Conservation (phyloP, 768 basidiomycete genomes). For the Crepidotus variabilis region DNA sequence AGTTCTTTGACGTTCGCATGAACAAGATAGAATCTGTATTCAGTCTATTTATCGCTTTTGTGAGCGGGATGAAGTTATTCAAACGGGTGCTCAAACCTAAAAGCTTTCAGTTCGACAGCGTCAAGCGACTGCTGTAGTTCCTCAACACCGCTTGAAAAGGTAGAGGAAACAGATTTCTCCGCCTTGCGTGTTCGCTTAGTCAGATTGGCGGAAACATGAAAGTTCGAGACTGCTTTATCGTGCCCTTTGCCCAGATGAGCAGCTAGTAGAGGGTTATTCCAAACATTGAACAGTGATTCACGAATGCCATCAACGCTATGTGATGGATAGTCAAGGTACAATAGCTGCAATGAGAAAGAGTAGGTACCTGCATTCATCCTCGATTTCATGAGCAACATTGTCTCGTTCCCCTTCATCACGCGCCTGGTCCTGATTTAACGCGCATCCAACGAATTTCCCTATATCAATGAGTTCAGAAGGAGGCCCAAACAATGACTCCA, state of each 20-base stretch:
- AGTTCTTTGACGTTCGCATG: slow-evolving; percentile 58
- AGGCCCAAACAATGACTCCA: slow-evolving; percentile 61
- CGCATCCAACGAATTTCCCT: slow-evolving; percentile 37
- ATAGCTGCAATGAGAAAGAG: slow-evolving; percentile 6
- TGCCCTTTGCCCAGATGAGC: slow-evolving; percentile 54
- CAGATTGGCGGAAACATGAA: slow-evolving; percentile 23
- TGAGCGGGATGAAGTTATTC: too few relatives aligned
- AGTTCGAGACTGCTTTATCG: slow-evolving; percentile 36
- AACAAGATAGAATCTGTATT: slow-evolving; percentile 53
- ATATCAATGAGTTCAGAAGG: slow-evolving; percentile 54
- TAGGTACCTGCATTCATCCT: slow-evolving; percentile 39
- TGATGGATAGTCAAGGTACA: neutral
- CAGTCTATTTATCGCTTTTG: slow-evolving; percentile 31
- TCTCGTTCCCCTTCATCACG: slow-evolving; percentile 1
- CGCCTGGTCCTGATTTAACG: slow-evolving; percentile 13
- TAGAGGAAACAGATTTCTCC: slow-evolving; percentile 30
- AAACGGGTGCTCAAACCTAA: slow-evolving; percentile 58
- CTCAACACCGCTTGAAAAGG: slow-evolving; percentile 43
- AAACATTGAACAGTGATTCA: slow-evolving; percentile 37
- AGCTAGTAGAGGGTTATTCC: slow-evolving; percentile 54
- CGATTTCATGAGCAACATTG: slow-evolving; percentile 19
- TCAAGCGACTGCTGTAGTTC: slow-evolving; percentile 51
- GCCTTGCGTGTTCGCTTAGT: slow-evolving; percentile 31
- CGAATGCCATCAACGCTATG: slow-evolving; percentile 52
- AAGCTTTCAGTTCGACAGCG: slow-evolving; percentile 48